Conservation (phyloP, 2,329 filamentous ascomycete species). For the Bisporella sp. region DNA sequence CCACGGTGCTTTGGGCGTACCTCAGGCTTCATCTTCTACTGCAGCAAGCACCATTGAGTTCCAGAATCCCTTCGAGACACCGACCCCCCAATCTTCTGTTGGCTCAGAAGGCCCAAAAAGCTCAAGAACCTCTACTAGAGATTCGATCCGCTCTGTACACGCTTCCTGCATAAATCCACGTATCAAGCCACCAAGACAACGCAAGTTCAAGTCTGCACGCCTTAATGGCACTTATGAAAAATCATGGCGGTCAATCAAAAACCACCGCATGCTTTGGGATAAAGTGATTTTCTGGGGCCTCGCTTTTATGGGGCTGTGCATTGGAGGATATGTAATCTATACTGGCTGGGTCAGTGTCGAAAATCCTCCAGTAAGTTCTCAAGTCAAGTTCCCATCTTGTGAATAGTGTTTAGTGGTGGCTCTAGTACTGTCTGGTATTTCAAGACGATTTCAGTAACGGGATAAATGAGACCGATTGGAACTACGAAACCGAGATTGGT, state of each 20-base stretch:
- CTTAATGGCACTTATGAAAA: not conserved
- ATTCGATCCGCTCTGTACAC: not conserved
- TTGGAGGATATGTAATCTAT: not conserved
- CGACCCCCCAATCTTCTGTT: not conserved
- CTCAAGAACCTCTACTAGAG: not conserved
- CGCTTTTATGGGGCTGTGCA: not conserved
- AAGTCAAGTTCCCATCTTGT: not conserved
- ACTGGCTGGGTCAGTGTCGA: not conserved
- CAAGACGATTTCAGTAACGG: conserved; percentile 37
- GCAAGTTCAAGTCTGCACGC: conserved; percentile 1
- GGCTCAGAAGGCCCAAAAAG: not conserved
- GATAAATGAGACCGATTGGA: conserved; percentile 36
- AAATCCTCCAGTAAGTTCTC: not conserved
- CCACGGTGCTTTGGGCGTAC: too few species aligned
- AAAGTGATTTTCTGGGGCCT: conserved; percentile 1
- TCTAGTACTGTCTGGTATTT: conserved; percentile 39
- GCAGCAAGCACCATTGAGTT: not conserved
- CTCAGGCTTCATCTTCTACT: too few species aligned
- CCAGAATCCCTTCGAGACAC: not conserved
- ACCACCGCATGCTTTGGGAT: conserved; percentile 1
- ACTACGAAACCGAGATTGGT: conserved; percentile 35
- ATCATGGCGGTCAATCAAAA: not conserved
- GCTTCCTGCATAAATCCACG: not conserved
- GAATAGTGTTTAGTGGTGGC: not conserved
- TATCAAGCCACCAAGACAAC: not conserved